These are phyloP conservation scores for Diplodia mutila DNA, from an alignment of 2,329 filamentous ascomycete genomes.

Conservation along the genomic window DNA sequence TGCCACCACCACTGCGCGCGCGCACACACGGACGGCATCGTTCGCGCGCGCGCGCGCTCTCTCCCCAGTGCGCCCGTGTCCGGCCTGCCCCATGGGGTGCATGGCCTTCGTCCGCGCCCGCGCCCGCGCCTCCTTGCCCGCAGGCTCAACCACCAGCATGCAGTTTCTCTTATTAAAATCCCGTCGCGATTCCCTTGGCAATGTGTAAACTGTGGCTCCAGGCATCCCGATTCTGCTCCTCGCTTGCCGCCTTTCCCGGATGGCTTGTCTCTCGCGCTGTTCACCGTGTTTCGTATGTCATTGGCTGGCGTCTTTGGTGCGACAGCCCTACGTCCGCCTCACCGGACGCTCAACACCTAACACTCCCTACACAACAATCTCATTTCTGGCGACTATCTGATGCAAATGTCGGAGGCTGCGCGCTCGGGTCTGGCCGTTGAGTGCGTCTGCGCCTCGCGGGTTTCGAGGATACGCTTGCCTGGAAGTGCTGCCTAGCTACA, in stretches of 20 bases:
- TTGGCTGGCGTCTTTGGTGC: not conserved
- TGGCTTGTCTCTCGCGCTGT: not conserved
- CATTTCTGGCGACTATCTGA: too few relatives aligned
- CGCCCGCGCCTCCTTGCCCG: not conserved
- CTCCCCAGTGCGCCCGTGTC: too few relatives aligned
- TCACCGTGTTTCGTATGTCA: not conserved
- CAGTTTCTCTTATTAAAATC: constrained; percentile 21
- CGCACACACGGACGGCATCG: not conserved
- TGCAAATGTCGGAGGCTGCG: too few relatives aligned
- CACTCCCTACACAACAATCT: not conserved
- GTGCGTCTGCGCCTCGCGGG: too few relatives aligned
- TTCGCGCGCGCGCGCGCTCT: not conserved
- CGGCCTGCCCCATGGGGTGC: not conserved
- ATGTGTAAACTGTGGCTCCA: constrained; percentile 3
- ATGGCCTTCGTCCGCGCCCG: not conserved
- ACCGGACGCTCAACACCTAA: not conserved
- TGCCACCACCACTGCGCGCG: not conserved
- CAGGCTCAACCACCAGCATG: not conserved
- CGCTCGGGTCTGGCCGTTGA: too few relatives aligned
- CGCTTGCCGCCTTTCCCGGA: constrained; percentile 15
- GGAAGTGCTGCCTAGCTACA: too few relatives aligned
- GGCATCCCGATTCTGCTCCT: not conserved
- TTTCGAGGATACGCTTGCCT: too few relatives aligned
- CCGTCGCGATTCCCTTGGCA: constrained; percentile 5
- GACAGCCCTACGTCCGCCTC: not conserved